Conservation (phyloP, 805 yeast species). For the Kluyveromyces lactis region DNA sequence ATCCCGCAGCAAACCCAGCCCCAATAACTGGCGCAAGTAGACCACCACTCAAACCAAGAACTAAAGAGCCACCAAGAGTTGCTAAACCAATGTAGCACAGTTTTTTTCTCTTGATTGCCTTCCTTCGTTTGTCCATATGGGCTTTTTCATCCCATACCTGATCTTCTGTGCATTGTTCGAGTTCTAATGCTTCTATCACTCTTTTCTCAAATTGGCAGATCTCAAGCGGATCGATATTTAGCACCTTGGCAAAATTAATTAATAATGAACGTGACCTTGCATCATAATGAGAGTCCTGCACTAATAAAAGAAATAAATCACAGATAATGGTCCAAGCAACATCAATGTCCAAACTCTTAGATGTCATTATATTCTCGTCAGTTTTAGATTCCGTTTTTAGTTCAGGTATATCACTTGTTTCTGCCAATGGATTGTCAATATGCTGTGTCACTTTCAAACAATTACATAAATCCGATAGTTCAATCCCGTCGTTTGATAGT, state of each 20-base stretch:
- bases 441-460: conserved; percentile 46
- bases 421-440: conserved; percentile 40
- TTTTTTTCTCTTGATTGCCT: conserved; percentile 54
- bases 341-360: conserved; percentile 50
- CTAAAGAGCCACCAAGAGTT: conserved; percentile 90
- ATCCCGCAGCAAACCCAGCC: conserved; percentile 96
- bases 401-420: conserved; percentile 7
- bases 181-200: conserved; percentile 81
- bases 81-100: conserved; percentile 89
- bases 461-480: conserved; percentile 58
- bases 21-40: conserved; percentile 95
- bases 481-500: conserved; percentile 75
- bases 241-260: conserved; percentile 51
- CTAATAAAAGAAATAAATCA: conserved; percentile 71
- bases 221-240: conserved; percentile 58
- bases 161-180: conserved; percentile 68
- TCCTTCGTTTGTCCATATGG: conserved; percentile 64
- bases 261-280: conserved; percentile 80
- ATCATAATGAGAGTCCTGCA: conserved; percentile 83
- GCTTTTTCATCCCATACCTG: conserved; percentile 68
- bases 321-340: conserved; percentile 91
- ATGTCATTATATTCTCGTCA: conserved; percentile 21
- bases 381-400: conserved; percentile 4
- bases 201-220: conserved; percentile 84
- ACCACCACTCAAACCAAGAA: conserved; percentile 92